Evolutionary conservation across 2,329 filamentous ascomycete species (phyloP), one percentile per base, ranked within the genome.

Genomic region (Incumbomyces delicatus): DNA sequence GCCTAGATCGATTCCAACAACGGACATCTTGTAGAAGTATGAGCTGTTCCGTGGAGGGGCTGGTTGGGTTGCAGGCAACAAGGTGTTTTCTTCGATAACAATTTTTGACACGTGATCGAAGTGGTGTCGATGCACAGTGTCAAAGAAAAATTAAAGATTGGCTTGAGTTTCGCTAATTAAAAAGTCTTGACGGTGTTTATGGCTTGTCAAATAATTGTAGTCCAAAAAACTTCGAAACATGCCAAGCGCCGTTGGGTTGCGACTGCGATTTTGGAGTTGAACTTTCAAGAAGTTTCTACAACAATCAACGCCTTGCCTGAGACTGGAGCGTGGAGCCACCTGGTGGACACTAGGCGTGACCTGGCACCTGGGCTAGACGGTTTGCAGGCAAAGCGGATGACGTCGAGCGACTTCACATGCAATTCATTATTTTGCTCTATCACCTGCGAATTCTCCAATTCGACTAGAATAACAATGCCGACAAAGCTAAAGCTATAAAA

Each of bases 1-100:
- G 74, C 90, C 90, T 73, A 96, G 83, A 79, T 96, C 90, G 70
- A 94, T 80, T 71, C 88, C 88, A 61, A 81, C 76, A 63, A 78
- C 76, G 68, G 70, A 74, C 76, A 80, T 80, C 10, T 37, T 45
- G 34, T 17, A 18, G 18, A 27, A 37, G 18, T n/a, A 37, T 38
- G 13, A 8, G n/a, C n/a, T 38, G 12, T 14, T 17, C 4, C 30
- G n/a, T 12, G 4, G 42, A 34, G 10, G 33, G 18, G 33, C 10
- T 17, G 20, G n/a, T 37, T 29, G 30, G 13, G 18, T 16, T 14
- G 36, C 13, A 36, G 8, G 8, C 8, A 5, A 27, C n/a, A 27
- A 4, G 22, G 22, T 27, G 22, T 36, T 45, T 31, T 45, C 31
- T 37, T 13, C 12, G 33, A 37, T 12, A 17, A 44, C 14, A 35